Evolutionary conservation across 2,329 filamentous ascomycete species (phyloP).

Genomic region (Talaromyces funiculosus): DNA sequence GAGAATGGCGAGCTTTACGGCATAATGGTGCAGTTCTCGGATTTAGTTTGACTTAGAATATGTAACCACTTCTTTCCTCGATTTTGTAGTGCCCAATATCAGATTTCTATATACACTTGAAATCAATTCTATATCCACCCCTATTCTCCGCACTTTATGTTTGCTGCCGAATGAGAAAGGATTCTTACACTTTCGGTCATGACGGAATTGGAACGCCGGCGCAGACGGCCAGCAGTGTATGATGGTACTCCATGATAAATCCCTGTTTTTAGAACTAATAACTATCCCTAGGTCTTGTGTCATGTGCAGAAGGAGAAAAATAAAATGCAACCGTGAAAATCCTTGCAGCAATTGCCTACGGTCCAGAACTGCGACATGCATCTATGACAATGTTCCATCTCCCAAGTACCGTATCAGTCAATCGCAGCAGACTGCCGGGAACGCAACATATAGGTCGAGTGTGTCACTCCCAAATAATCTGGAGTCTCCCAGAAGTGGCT

Average conservation of each 20-base stretch:
- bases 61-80: neutral
- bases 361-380: slow-evolving; percentile 49
- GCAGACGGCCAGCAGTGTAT: slow-evolving; percentile 43
- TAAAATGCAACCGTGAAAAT: slow-evolving; percentile 54
- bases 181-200: neutral
- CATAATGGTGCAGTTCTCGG: slow-evolving; percentile 22
- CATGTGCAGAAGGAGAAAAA: slow-evolving; percentile 56
- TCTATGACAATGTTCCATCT: slow-evolving; percentile 36
- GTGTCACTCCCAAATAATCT: neutral
- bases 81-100: neutral
- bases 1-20: slow-evolving; percentile 22
- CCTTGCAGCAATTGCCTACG: slow-evolving; percentile 58
- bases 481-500: slow-evolving; percentile 9
- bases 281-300: slow-evolving; percentile 45
- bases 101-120: neutral
- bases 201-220: slow-evolving; percentile 29
- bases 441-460: neutral
- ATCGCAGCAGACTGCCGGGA: neutral
- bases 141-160: neutral
- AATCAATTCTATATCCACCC: neutral
- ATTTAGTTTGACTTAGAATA: neutral
- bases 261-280: neutral
- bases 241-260: slow-evolving; percentile 15
- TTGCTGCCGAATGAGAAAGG: neutral
- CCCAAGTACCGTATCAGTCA: neutral